phyloP scores from a whole-genome alignment of 140 eudicot species.

The Cichorium intybus region DNA sequence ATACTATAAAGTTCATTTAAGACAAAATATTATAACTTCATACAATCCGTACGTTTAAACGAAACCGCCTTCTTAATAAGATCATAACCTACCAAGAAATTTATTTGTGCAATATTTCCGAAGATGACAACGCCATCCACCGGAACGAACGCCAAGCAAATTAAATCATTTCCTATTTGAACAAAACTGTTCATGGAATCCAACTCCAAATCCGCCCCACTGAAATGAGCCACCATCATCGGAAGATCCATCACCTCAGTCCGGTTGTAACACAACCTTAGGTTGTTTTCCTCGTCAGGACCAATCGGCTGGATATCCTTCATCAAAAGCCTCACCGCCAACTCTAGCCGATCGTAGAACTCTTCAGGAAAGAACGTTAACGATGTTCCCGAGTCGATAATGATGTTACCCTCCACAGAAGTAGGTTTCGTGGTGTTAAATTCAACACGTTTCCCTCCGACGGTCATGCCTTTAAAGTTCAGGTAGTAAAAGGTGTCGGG shows the following conservation, averaged over 20 bases:
- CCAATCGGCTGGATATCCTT: background rate
- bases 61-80: slow-evolving; percentile 46
- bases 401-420: slow-evolving; percentile 27
- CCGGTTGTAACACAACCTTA: slow-evolving; percentile 32
- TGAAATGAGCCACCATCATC: slow-evolving; percentile 33
- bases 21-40: slow-evolving; percentile 17
- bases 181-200: slow-evolving; percentile 40
- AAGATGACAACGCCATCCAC: slow-evolving; percentile 34
- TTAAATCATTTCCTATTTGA: slow-evolving; percentile 23
- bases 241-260: slow-evolving; percentile 28
- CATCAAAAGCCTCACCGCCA: slow-evolving; percentile 24
- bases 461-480: slow-evolving; percentile 38
- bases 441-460: slow-evolving; percentile 24
- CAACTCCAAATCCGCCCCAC: slow-evolving; percentile 43
- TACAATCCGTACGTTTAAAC: slow-evolving; percentile 57
- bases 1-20: no score
- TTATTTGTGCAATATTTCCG: slow-evolving; percentile 62
- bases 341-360: slow-evolving; percentile 26
- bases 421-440: background rate
- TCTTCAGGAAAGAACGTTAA: slow-evolving; percentile 38
- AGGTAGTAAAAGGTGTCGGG: slow-evolving; percentile 40
- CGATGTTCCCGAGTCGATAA: slow-evolving; percentile 56
- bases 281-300: background rate
- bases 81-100: slow-evolving; percentile 67
- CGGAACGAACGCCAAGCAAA: slow-evolving; percentile 58